Evolutionary conservation across 768 basidiomycete genomes (phyloP).

Genomic region (Tubosaeta brunneosetosa): DNA sequence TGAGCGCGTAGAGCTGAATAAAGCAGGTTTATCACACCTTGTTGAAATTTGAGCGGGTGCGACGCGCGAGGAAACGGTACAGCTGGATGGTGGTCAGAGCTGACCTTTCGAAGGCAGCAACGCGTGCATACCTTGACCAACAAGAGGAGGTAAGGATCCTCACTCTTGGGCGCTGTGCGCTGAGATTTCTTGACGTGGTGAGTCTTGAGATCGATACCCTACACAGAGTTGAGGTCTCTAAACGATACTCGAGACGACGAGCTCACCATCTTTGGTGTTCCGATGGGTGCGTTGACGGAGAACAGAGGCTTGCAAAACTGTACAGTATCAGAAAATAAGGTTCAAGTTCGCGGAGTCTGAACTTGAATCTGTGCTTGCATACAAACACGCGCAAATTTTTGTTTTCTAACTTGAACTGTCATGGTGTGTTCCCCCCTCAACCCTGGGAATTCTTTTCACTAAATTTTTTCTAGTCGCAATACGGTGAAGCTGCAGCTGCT

Average conservation of each 20-base stretch:
- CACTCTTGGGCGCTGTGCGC: slow-evolving; percentile 93
- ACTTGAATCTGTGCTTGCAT: slow-evolving; percentile 30
- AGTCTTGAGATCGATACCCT: slow-evolving; percentile 94
- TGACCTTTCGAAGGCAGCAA: slow-evolving; percentile 2
- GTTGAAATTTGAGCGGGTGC: slow-evolving; percentile 96
- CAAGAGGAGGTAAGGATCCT: slow-evolving; percentile 98
- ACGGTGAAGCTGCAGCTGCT: slow-evolving; percentile 55
- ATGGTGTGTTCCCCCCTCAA: slow-evolving; percentile 47
- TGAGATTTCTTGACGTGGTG: slow-evolving; percentile 99
- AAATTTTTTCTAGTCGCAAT: slow-evolving; percentile 40
- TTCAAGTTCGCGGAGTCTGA: slow-evolving; percentile 31
- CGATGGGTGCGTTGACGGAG: slow-evolving; percentile 42
- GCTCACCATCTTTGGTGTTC: slow-evolving; percentile 75
- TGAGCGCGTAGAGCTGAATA: slow-evolving; percentile 14
- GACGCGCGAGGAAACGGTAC: slow-evolving; percentile 97
- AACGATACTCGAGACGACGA: slow-evolving; percentile 37
- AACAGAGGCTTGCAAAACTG: slow-evolving; percentile 63
- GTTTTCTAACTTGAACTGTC: slow-evolving; percentile 51
- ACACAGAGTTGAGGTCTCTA: slow-evolving; percentile 9
- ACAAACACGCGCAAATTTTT: slow-evolving; percentile 42
- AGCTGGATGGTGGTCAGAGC: slow-evolving; percentile 49
- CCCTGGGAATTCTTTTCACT: slow-evolving; percentile 3
- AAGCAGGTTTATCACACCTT: slow-evolving; percentile 48
- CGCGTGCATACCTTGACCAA: slow-evolving; percentile 80
- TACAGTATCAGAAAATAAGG: slow-evolving; percentile 45